A percentile compares a stretch with the other conserved stretches of the same genome.
These are phyloP conservation scores for Gonium pectorale DNA, from an alignment of 139 green algal genomes.

Conservation along the genomic window DNA sequence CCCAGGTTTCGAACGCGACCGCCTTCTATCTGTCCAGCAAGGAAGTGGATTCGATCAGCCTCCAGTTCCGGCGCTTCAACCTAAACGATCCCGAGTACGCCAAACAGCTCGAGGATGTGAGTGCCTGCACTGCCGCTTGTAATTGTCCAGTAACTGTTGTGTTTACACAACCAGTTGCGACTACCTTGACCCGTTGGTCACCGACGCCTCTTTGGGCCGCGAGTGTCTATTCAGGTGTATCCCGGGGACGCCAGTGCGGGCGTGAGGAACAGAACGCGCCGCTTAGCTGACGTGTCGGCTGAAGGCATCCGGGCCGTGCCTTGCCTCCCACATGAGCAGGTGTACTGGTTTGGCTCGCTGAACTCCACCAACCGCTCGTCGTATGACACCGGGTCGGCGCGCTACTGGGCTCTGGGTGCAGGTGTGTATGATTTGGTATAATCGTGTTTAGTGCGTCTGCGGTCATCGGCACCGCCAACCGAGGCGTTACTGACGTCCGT, in stretches of 20 bases:
- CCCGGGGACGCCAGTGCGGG: no score
- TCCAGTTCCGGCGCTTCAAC: not conserved
- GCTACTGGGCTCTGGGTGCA: conserved; percentile 48
- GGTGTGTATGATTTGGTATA: conserved; percentile 17
- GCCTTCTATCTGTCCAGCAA: not conserved
- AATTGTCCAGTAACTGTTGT: not conserved
- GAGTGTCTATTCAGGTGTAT: no score
- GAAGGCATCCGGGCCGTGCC: no score
- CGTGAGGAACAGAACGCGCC: no score
- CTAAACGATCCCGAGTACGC: conserved; percentile 29
- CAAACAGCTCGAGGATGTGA: conserved; percentile 8
- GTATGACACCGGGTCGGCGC: conserved; percentile 31
- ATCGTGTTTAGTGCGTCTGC: not conserved
- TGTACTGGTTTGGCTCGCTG: not conserved
- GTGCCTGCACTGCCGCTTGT: not conserved
- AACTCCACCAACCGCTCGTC: conserved; percentile 23
- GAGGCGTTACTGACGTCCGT: not conserved
- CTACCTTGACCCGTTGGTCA: no score
- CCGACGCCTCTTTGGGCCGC: no score
- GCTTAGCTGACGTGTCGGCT: no score
- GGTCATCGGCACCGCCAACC: not conserved
- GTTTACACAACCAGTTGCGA: not conserved
- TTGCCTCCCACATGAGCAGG: no score
- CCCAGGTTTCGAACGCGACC: conserved; percentile 15
- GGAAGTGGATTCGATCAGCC: not conserved